These are phyloP conservation scores for Auriscalpium vulgare DNA, from an alignment of 768 basidiomycete species.

Conservation along the genomic window DNA sequence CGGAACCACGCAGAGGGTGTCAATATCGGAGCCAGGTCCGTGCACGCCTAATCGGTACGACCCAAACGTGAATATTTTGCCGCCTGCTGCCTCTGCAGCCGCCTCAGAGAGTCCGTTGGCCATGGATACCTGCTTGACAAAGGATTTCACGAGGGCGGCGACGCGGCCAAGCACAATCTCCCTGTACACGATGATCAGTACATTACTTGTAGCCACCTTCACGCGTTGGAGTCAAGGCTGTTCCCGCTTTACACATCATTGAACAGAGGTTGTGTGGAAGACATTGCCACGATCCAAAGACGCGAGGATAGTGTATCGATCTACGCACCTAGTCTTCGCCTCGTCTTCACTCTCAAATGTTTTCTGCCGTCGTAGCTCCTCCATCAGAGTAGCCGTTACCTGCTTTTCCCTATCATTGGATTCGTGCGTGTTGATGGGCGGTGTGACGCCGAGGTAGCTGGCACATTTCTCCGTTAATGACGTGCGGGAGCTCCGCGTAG, in stretches of 20 bases:
- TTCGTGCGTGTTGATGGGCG: slow-evolving; percentile 71
- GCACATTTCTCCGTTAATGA: background rate
- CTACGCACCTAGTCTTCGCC: slow-evolving; percentile 65
- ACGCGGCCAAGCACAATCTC: slow-evolving; percentile 90
- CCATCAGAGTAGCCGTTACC: slow-evolving; percentile 79
- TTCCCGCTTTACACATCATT: background rate
- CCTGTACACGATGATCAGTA: slow-evolving; percentile 34
- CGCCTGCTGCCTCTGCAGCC: slow-evolving; percentile 84
- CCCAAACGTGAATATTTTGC: slow-evolving; percentile 98
- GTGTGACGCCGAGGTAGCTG: slow-evolving; percentile 78
- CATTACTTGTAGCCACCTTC: no score
- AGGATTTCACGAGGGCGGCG: slow-evolving; percentile 83
- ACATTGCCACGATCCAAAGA: background rate
- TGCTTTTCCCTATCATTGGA: slow-evolving; percentile 76
- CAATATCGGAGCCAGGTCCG: slow-evolving; percentile 93
- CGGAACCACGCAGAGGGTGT: slow-evolving; percentile 96
- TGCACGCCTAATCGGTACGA: slow-evolving; percentile 98
- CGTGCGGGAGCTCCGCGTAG: background rate
- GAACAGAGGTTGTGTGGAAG: background rate
- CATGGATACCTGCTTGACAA: slow-evolving; percentile 78
- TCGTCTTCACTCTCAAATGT: slow-evolving; percentile 90
- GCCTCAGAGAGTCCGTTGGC: slow-evolving; percentile 78
- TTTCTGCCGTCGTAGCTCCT: slow-evolving; percentile 78
- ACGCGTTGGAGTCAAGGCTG: no score
- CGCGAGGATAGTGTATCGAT: background rate